Base-by-base conservation (phyloP, 768 basidiomycete species). In the Lactarius indigo region DNA sequence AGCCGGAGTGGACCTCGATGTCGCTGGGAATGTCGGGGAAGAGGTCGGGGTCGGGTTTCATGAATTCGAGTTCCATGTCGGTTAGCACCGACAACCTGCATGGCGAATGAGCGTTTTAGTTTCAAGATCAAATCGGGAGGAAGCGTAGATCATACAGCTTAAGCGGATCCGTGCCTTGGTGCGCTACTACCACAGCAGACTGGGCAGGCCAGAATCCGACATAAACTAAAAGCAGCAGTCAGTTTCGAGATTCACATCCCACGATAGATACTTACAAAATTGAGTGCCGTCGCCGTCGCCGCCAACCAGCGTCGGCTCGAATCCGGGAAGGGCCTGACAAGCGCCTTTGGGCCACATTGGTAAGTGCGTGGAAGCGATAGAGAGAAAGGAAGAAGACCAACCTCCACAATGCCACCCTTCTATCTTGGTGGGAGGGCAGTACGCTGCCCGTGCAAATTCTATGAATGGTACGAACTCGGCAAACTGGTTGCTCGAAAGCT, bases 381-480 rank as follows among this genome's bases (percentile, higher is more conserved):
- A 23, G 41, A 57, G 39, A 8, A n/a, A 56, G 54, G 26, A 71
- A 56, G 61, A 42, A 63, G 58, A 72, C 74, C 55, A 71, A 81
- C 81, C 72, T 64, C 84, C 81, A 69, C 82, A 87, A 5, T 71
- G 60, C 82, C 82, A 85, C 30, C 67, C 75, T 30, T 74, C 69
- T 15, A 82, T 68, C 57, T 72, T 75, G 64, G 69, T 73, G 0
- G 80, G 75, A 2, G 76, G 44, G 69, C 85, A 86, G 72, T 86
- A 86, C 17, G 84, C 82, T 5, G 85, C 85, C 26, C 83, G 77
- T 39, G 85, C 83, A 73, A 86, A 83, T 71, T 83, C 77, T 0
- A 81, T 79, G 64, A 78, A 85, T 12, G 84, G 83, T 0, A 78
- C 74, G 41, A 83, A 77, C 28, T 69, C 75, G 7, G 77, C 59